phyloP scores from a whole-genome alignment of 2,329 filamentous ascomycete genomes.

The Diaporthe sp. region DNA sequence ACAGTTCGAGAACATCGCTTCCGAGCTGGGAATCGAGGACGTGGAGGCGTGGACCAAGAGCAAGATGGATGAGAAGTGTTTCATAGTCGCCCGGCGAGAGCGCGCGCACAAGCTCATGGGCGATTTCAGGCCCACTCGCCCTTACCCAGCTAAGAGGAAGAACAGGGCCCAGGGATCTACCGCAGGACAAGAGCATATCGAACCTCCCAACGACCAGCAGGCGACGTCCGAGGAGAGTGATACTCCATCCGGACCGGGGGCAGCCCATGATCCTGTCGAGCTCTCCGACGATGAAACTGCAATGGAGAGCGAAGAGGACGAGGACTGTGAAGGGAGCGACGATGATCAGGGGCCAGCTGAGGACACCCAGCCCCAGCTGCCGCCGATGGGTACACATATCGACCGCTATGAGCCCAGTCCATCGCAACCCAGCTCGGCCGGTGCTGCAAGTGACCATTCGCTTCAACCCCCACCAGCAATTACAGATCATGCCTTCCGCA shows the following conservation, averaged over 20 bases:
- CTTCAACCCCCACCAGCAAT: background rate
- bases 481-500: background rate
- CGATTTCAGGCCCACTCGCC: background rate
- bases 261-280: background rate
- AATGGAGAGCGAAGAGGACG: background rate
- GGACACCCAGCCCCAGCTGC: background rate
- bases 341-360: background rate
- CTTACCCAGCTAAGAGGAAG: background rate
- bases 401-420: background rate
- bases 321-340: background rate
- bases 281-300: conserved; percentile 18
- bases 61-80: conserved; percentile 30
- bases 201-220: background rate
- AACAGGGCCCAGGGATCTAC: background rate
- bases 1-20: conserved; percentile 31
- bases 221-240: background rate
- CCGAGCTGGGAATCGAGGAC: conserved; percentile 25
- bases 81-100: conserved; percentile 16
- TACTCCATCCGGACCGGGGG: background rate
- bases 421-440: background rate
- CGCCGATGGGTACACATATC: too few relatives aligned
- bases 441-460: background rate
- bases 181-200: background rate
- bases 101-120: conserved; percentile 31
- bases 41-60: conserved; percentile 24